These are phyloP conservation scores for Colletotrichum abscissum DNA, from an alignment of 2,329 filamentous ascomycete species.

Conservation along the genomic window DNA sequence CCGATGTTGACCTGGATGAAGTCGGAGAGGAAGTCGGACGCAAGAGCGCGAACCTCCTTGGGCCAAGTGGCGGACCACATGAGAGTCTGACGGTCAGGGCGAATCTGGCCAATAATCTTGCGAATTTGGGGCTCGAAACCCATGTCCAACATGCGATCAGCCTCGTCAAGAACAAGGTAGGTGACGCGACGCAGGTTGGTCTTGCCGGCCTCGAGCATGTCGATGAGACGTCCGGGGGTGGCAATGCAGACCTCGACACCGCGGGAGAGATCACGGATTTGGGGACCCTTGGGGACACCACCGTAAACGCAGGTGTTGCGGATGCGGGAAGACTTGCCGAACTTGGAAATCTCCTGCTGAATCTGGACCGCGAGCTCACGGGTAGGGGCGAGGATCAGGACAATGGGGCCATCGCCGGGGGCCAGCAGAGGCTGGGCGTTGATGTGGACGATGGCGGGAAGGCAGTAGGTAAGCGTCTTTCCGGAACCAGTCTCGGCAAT, in stretches of 20 bases:
- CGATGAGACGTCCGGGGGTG: conserved; percentile 96
- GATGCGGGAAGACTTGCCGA: conserved; percentile 96
- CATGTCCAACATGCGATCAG: conserved; percentile 99
- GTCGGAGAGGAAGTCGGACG: conserved; percentile 89
- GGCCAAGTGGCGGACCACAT: conserved; percentile 99
- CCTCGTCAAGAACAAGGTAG: conserved; percentile 97
- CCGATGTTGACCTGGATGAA: conserved; percentile 99
- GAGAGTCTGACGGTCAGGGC: conserved; percentile 97
- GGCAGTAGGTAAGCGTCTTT: conserved; percentile 98
- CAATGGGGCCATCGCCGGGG: conserved; percentile 95
- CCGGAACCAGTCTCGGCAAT: conserved; percentile 99
- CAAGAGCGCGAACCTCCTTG: conserved; percentile 95
- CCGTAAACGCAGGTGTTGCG: conserved; percentile 99
- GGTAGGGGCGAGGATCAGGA: conserved; percentile 94
- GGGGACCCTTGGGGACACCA: conserved; percentile 96
- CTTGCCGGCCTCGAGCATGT: conserved; percentile 98
- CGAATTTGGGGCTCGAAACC: conserved; percentile 99
- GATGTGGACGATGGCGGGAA: conserved; percentile 98
- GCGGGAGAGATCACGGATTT: conserved; percentile 93
- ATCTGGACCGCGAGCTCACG: conserved; percentile 99
- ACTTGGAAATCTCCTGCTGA: conserved; percentile 98
- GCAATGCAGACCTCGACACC: conserved; percentile 99
- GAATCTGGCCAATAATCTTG: conserved; percentile 98
- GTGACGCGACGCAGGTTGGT: conserved; percentile 98
- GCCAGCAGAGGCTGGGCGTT: conserved; percentile 97